Base-by-base conservation (phyloP, 305 asterid species). In the Fraxinus sp. region DNA sequence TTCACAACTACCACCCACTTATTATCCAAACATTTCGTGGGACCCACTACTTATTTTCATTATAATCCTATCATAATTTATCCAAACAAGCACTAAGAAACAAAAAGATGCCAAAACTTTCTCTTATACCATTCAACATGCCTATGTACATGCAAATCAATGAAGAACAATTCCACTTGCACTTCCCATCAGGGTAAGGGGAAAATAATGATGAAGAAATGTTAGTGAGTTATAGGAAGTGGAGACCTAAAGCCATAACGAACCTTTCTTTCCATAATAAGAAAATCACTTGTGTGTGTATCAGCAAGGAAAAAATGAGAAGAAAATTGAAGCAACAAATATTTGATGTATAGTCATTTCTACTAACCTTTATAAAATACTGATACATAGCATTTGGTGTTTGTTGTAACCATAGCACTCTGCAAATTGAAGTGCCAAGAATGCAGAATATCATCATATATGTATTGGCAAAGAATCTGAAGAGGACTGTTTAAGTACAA, bases 311-410 rank as follows among this genome's bases (percentile, higher is more conserved):
- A 9, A 43, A 35, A 26, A 20, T 75, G 80, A 36, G 7, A 22
- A 57, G 59, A 80, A 78, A 18, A 30, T 20, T 39, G 18, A n/a
- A 55, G n/a, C 41, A 57, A 16, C n/a, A 32, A 13, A 16, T 13
- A 5, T 18, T 10, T 73, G 49, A 83, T 2, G 35, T 52, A 77
- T 36, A 55, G 39, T 73, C 22, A 77, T 57, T 35, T 28, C 20
- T 28, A 80, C 93, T 73, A 80, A 96, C 98, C 99, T 96, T 96
- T 86, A 94, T 89, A 85, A 94, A 93, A 89, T 96, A 96, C 75
- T 94, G 95, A 90, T 94, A 96, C 97, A 94, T 92, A 24, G 97
- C 99, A 86, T 91, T 91, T 80, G 98, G 91, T 36, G 92, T 90
- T 26, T 90, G 89, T 75, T 96, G 99, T 36, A 89, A 88, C 99